Conservation (phyloP, 2,329 filamentous ascomycete species). For the Xylariaceae sp. region DNA sequence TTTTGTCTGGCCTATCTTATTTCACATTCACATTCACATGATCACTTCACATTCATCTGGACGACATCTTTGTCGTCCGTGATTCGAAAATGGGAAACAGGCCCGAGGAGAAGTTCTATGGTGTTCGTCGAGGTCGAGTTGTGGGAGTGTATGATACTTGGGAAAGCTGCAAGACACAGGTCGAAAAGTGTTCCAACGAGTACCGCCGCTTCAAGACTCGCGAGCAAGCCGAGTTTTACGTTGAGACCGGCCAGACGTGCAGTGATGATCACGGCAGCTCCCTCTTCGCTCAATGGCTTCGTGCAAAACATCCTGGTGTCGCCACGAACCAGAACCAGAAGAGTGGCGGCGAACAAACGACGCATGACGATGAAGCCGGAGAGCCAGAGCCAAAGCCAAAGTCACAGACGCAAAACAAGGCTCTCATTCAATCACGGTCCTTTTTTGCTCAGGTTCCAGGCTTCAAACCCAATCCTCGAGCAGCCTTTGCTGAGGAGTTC, state of each 20-base stretch:
- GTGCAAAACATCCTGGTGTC: not conserved
- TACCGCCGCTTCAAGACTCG: conserved; percentile 10
- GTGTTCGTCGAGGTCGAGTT: conserved; percentile 20
- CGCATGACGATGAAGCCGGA: not conserved
- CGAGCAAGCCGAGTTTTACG: conserved; percentile 11
- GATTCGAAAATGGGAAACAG: not conserved
- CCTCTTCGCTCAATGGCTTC: conserved; percentile 1
- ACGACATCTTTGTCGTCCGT: not conserved
- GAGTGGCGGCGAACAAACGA: not conserved
- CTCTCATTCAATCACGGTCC: conserved; percentile 23
- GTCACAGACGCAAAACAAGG: conserved; percentile 6
- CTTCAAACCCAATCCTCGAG: conserved; percentile 21
- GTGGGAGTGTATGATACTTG: conserved; percentile 21
- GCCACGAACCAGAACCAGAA: not conserved
- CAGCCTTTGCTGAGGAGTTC: conserved; percentile 27
- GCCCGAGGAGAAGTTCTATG: conserved; percentile 17
- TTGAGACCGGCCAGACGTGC: conserved; percentile 2
- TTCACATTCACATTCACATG: no score
- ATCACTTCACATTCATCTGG: not conserved
- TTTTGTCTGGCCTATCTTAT: no score
- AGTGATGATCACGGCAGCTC: not conserved
- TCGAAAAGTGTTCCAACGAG: conserved; percentile 3
- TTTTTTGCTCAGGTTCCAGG: conserved; percentile 24
- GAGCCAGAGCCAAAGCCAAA: not conserved
- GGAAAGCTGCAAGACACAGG: conserved; percentile 15